Evolutionary conservation across 1,284 basidiomycete species (phyloP).

Genomic region (Ganoderma lingzhi): DNA sequence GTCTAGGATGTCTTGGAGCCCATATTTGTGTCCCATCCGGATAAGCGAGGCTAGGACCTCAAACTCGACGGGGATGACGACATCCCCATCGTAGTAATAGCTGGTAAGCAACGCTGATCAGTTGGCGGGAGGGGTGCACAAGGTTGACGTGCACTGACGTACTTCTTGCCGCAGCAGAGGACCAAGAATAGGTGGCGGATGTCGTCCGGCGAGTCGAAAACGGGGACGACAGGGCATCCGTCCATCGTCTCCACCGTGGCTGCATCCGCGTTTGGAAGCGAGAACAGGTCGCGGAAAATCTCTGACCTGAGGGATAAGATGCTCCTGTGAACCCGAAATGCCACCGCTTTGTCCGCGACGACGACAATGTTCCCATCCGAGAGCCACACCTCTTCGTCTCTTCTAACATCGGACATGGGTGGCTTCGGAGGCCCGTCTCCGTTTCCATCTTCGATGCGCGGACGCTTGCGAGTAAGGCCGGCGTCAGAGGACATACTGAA

Average conservation of each 20-base stretch:
- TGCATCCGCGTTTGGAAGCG: not conserved
- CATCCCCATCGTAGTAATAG: constrained; percentile 21
- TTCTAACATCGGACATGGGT: not conserved
- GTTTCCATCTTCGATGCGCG: not conserved
- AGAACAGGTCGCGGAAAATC: not conserved
- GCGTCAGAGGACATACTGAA: not conserved
- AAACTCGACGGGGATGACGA: constrained; percentile 6
- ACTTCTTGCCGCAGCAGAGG: constrained; percentile 6
- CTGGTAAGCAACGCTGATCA: not conserved
- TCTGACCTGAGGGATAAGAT: not conserved
- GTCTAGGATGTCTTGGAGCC: constrained; percentile 14
- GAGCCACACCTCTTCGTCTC: constrained; percentile 21
- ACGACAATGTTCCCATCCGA: constrained; percentile 35
- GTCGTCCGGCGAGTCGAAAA: not conserved
- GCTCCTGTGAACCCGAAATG: constrained; percentile 4
- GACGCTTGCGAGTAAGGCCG: not conserved
- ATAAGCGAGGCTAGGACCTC: constrained; percentile 17
- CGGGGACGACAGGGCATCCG: not conserved
- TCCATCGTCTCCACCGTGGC: not conserved
- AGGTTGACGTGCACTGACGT: not conserved
- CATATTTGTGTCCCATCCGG: constrained; percentile 30
- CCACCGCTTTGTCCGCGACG: not conserved
- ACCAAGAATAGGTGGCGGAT: constrained; percentile 4
- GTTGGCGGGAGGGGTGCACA: not conserved
- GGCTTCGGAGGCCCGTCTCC: not conserved